Base-by-base conservation (phyloP, 2,329 filamentous ascomycete species). In the Alternaria conjuncta region DNA sequence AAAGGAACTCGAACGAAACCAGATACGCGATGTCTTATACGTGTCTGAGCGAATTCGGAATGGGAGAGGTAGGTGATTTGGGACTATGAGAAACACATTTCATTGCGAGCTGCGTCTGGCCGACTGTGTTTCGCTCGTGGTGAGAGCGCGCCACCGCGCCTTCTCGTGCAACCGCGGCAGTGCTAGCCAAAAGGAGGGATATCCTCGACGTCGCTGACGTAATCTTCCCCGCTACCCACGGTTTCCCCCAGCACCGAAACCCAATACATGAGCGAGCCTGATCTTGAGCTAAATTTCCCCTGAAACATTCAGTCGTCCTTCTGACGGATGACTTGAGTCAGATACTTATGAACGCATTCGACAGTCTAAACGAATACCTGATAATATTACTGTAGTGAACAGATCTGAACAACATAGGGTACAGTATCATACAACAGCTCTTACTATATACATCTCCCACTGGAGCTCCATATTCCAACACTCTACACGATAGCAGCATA, bases 171-270 rank as follows among this genome's bases (percentile, higher is more conserved):
- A 49, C 53, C 41, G 18, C 53, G 57, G 53, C 41, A 61, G 36
- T 46, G 51, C 61, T 63, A 60, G 45, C 61, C 57, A 56, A 28
- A 60, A 63, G 15, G 49, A 56, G 45, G 36, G 26, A 28, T 28
- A 28, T 32, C 15, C 32, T 23, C 25, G 21, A 21, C n/a, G 23
- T 15, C 13, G 63, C 63, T 63, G 63, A 65, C 63, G 55, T 65
- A 65, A 65, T 21, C 18, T 41, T 30, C 49, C 49, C 49, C 45
- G 13, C 45, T 21, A 49, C 45, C 45, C 9, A 49, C 15, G 6
- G 15, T 12, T n/a, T 18, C 26, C 9, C 26, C 10, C 11, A 49
- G n/a, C 15, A 49, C 15, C 23, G 26, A 28, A 28, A 49, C 15
- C 45, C 6, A 28, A 49, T 25, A 28, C 45, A 28, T 18, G 12